Conservation (phyloP, 129 eudicot genomes). For the Kitagawia praeruptora region DNA sequence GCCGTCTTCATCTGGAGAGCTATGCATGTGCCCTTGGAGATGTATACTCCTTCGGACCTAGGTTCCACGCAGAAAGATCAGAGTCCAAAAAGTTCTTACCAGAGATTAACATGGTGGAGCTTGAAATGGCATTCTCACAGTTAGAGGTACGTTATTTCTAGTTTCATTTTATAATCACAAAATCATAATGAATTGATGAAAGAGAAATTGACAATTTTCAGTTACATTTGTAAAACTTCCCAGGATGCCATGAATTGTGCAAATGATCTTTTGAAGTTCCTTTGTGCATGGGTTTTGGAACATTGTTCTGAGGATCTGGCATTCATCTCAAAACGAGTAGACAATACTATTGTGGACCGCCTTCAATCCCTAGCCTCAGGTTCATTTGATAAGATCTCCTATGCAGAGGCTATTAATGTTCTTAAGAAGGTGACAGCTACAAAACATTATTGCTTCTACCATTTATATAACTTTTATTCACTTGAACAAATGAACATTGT, state of each 20-base stretch:
- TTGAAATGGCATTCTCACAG: slow-evolving; percentile 77
- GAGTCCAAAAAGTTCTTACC: slow-evolving; percentile 59
- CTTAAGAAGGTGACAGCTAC: slow-evolving; percentile 38
- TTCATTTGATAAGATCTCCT: slow-evolving; percentile 54
- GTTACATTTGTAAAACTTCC: slow-evolving; percentile 11
- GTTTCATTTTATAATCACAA: not conserved
- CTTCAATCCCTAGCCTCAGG: slow-evolving; percentile 40
- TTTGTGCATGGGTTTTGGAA: slow-evolving; percentile 50
- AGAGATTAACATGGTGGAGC: slow-evolving; percentile 75
- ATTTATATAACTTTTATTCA: not conserved
- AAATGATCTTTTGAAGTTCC: slow-evolving; percentile 55
- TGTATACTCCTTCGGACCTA: slow-evolving; percentile 88
- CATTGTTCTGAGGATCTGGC: slow-evolving; percentile 52
- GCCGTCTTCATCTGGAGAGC: slow-evolving; percentile 83
- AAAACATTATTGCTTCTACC: not conserved
- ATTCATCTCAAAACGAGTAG: slow-evolving; percentile 60
- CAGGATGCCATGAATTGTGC: slow-evolving; percentile 88
- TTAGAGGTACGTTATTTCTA: slow-evolving; percentile 45
- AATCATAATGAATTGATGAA: not conserved
- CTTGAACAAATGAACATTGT: not conserved
- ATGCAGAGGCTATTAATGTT: slow-evolving; percentile 68
- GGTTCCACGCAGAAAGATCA: slow-evolving; percentile 48
- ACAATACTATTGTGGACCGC: slow-evolving; percentile 45
- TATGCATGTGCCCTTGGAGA: slow-evolving; percentile 85
- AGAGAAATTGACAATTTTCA: not conserved